These are phyloP conservation scores for Sarocladium kiliense DNA, from an alignment of 2,329 filamentous ascomycete genomes.

Conservation along the genomic window DNA sequence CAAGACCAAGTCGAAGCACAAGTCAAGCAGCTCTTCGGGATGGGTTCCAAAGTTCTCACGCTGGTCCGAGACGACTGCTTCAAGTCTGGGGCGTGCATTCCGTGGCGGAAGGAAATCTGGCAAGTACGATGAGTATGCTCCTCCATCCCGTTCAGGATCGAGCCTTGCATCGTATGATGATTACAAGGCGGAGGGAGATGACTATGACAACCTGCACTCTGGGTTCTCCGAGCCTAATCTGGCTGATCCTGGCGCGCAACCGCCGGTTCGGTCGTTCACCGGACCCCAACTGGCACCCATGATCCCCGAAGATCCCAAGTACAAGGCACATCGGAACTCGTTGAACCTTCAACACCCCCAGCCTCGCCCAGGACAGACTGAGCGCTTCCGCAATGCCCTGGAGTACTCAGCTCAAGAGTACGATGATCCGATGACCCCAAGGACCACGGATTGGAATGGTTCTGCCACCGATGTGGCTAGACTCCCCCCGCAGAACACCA, in stretches of 20 bases:
- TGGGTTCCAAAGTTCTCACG: constrained; percentile 90
- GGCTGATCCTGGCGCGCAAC: constrained; percentile 18
- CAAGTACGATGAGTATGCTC: constrained; percentile 53
- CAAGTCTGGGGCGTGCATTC: constrained; percentile 75
- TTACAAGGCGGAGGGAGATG: constrained; percentile 49
- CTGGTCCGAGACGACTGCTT: constrained; percentile 95
- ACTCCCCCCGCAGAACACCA: constrained; percentile 31
- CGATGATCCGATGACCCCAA: constrained; percentile 54
- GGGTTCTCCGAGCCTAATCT: constrained; percentile 52
- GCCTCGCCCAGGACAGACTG: constrained; percentile 66
- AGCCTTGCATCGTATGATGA: constrained; percentile 64
- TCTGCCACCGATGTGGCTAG: constrained; percentile 55
- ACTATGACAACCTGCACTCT: constrained; percentile 55
- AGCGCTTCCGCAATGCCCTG: constrained; percentile 67
- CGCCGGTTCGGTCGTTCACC: constrained; percentile 30
- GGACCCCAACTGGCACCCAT: constrained; percentile 19
- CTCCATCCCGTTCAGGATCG: constrained; percentile 71
- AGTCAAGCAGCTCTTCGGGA: constrained; percentile 72
- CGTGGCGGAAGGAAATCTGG: constrained; percentile 59
- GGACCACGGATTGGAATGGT: constrained; percentile 57
- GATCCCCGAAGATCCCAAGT: constrained; percentile 62
- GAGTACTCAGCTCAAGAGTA: constrained; percentile 69
- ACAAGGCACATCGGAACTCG: constrained; percentile 76
- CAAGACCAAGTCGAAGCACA: constrained; percentile 74
- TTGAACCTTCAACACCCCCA: constrained; percentile 76